Evolutionary conservation across 495 filamentous ascomycete genomes (phyloP).

Genomic region (Aspergillus saccharolyticus): DNA sequence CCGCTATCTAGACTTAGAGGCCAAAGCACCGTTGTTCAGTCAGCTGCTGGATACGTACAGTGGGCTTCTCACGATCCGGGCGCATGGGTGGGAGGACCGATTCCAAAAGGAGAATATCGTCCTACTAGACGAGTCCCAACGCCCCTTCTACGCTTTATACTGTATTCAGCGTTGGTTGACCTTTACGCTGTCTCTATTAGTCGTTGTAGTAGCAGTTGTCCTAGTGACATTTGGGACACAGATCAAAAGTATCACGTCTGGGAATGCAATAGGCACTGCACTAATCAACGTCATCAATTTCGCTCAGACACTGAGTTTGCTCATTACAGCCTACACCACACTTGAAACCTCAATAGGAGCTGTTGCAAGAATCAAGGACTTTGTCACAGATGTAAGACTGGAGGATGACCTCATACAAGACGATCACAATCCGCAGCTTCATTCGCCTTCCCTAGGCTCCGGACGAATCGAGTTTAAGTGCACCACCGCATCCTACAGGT

Average conservation of each 20-base stretch:
- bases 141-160: conserved; percentile 47
- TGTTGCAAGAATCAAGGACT: too few species aligned
- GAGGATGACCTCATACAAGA: neutral
- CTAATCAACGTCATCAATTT: conserved; percentile 45
- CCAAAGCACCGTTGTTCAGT: conserved; percentile 48
- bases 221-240: conserved; percentile 33
- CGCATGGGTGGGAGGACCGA: conserved; percentile 42
- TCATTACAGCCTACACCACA: too few species aligned
- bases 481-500: neutral
- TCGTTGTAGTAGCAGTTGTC: conserved; percentile 34
- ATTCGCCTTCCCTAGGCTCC: neutral
- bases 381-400: too few species aligned
- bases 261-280: conserved; percentile 46
- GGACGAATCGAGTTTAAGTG: neutral
- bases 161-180: conserved; percentile 41
- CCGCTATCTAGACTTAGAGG: conserved; percentile 52
- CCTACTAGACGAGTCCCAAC: conserved; percentile 48
- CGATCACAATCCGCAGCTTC: neutral
- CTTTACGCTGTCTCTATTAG: conserved; percentile 36
- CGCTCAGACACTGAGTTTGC: conserved; percentile 17
- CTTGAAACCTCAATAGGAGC: too few species aligned
- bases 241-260: conserved; percentile 28
- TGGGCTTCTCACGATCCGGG: conserved; percentile 41
- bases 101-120: conserved; percentile 33
- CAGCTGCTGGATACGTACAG: conserved; percentile 45